A percentile compares a stretch with the other conserved stretches of the same genome.
Conservation (phyloP, 176 grass and related monocot species). For the Oryza glumipatula region DNA sequence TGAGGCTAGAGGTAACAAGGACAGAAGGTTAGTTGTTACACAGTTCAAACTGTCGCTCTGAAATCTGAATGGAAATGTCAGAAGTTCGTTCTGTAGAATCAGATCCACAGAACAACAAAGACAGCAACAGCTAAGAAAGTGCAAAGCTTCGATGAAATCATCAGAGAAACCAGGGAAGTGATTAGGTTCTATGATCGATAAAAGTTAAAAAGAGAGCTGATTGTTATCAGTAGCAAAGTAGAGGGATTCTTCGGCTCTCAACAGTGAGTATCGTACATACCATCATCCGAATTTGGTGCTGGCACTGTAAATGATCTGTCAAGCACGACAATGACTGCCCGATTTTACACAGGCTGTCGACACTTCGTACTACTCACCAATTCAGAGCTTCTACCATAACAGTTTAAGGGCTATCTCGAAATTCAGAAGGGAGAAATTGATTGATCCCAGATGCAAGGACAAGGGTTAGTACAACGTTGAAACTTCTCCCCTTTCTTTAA, state of each 20-base stretch:
- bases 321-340: constrained; percentile 10
- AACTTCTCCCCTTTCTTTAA: not conserved
- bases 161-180: constrained; percentile 21
- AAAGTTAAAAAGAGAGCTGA: constrained; percentile 33
- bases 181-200: constrained; percentile 30
- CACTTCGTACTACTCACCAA: not conserved
- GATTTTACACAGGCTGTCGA: constrained; percentile 11
- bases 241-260: constrained; percentile 9
- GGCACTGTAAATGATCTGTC: constrained; percentile 36
- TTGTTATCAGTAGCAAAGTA: constrained; percentile 4
- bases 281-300: constrained; percentile 18
- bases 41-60: not conserved
- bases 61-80: not conserved
- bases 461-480: constrained; percentile 18
- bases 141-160: constrained; percentile 29
- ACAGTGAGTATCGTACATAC: constrained; percentile 14
- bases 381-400: not conserved
- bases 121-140: constrained; percentile 41
- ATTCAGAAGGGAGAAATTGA: constrained; percentile 28
- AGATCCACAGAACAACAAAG: constrained; percentile 43
- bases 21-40: not conserved
- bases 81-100: constrained; percentile 33
- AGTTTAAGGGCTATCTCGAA: constrained; percentile 2
- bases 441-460: not conserved
- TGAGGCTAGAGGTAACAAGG: not conserved